Base-by-base conservation (phyloP, 1,284 basidiomycete species). In the Ceratobasidium sp. region DNA sequence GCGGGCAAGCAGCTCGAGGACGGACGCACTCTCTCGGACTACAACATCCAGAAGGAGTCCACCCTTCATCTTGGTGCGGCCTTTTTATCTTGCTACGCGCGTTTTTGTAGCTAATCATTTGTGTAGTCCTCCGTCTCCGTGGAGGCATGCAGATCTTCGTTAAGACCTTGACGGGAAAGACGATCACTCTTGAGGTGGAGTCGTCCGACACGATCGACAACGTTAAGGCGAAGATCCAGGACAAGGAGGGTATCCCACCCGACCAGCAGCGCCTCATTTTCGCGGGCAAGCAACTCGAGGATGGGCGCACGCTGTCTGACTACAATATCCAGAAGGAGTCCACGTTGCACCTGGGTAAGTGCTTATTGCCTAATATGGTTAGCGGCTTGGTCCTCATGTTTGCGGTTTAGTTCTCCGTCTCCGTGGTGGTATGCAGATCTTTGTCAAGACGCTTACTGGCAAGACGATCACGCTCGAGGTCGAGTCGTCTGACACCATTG, bases 1-100 rank as follows among this genome's bases (percentile, higher is more conserved):
- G 96, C 96, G 72, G 96, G 96, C 79, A 98, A 98, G 87, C 96
- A 98, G 85, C 92, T 98, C 77, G 94, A 96, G 85, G 94, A 96
- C 83, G 94, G 93, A 75, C 91, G 93, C 81, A 94, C 92, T 75
- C 89, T 96, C 75, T 92, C 84, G 79, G 93, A 96, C 85, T 96
- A 97, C 86, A 88, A 94, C 87, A 98, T 98, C 80, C 97, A 95
- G 85, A 95, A 95, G 86, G 94, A 95, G 85, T 92, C 91, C 43
- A 99, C 96, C 73, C 92, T 99, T 76, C 96, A 99, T 84, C 85
- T 98, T 76, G 97, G 61, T 73, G 26, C 21, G 44, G 16, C 16
- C 11, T 21, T 7, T 26, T 7, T 41, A 9, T 52, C 26, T 18
- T 6, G 26, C 41, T 43, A 38, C 44, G 85, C 14, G 1, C 21